phyloP scores from a whole-genome alignment of 495 filamentous ascomycete genomes.

The Annulohypoxylon stygium region DNA sequence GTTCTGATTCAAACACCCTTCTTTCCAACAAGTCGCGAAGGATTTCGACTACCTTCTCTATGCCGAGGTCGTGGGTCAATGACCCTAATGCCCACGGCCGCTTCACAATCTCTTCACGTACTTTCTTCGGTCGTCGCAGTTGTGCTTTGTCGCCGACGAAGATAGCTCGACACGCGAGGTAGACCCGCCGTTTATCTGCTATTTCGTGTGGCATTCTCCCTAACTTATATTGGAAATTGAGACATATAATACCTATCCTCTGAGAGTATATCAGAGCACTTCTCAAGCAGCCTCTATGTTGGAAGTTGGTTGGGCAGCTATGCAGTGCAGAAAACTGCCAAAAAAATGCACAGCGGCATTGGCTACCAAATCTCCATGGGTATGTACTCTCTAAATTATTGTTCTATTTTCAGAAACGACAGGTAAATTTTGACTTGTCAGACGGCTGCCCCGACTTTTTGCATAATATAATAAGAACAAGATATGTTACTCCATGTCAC shows the following conservation, averaged over 20 bases:
- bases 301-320: conserved; percentile 23
- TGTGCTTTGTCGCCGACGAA: conserved; percentile 51
- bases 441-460: background rate
- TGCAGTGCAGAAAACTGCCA: conserved; percentile 7
- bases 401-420: background rate
- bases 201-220: conserved; percentile 17
- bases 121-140: conserved; percentile 51
- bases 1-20: conserved; percentile 51
- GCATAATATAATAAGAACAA: background rate
- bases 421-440: background rate
- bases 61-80: conserved; percentile 45
- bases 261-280: background rate
- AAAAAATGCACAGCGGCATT: conserved; percentile 1
- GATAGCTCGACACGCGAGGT: conserved; percentile 52
- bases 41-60: conserved; percentile 50
- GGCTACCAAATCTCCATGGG: background rate
- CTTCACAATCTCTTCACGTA: conserved; percentile 45
- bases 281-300: background rate
- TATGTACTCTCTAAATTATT: background rate
- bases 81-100: conserved; percentile 43
- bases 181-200: conserved; percentile 46
- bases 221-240: background rate
- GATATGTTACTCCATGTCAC: too few relatives aligned
- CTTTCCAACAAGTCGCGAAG: conserved; percentile 48
- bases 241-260: background rate